phyloP scores from a whole-genome alignment of 306 rosid species.

The Vachellia collinsii region DNA sequence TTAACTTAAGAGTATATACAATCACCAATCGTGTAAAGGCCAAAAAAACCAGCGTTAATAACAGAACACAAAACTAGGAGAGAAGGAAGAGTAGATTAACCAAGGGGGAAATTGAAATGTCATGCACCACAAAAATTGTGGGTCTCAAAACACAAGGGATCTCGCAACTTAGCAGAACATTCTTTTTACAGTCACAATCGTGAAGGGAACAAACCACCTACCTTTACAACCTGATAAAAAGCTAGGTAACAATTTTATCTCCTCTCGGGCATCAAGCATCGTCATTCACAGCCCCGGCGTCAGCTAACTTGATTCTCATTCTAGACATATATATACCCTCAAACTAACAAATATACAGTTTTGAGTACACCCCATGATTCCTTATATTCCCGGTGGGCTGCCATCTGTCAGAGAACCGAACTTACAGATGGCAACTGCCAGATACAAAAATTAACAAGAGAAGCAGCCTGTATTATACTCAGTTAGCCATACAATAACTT shows the following conservation, averaged over 20 bases:
- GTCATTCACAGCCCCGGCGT: conserved; percentile 47
- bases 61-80: neutral
- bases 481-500: conserved; percentile 84
- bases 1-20: neutral
- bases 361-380: conserved; percentile 72
- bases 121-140: conserved; percentile 32
- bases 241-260: conserved; percentile 47
- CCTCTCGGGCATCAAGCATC: conserved; percentile 53
- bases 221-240: conserved; percentile 43
- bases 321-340: conserved; percentile 59
- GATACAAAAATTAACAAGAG: conserved; percentile 41
- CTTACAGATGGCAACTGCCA: conserved; percentile 35
- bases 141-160: conserved; percentile 37
- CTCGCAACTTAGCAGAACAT: conserved; percentile 38
- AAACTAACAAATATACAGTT: conserved; percentile 90
- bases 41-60: neutral
- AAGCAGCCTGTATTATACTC: conserved; percentile 62
- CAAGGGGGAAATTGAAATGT: neutral
- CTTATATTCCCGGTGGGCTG: conserved; percentile 56
- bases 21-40: neutral
- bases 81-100: neutral
- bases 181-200: conserved; percentile 46
- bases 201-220: conserved; percentile 15
- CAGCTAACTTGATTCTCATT: conserved; percentile 57
- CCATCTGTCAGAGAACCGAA: conserved; percentile 43